A percentile compares a stretch with the other conserved stretches of the same genome.
Evolutionary conservation across 257 asterid species (phyloP).

Genomic region (Penstemon barbatus): DNA sequence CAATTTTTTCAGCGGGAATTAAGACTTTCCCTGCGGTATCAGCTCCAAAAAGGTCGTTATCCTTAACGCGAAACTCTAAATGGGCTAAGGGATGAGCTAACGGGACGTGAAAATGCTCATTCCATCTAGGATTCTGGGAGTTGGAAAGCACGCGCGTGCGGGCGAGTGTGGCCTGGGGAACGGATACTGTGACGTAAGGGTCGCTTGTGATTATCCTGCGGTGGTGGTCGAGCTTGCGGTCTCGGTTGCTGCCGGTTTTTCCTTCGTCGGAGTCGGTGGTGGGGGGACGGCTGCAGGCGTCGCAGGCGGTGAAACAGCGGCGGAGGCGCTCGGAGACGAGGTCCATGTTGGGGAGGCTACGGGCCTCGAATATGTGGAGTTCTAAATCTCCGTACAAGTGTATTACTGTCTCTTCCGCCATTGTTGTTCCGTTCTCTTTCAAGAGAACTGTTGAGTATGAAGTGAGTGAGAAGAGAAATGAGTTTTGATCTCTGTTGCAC

Average conservation of each 20-base stretch:
- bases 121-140: conserved; percentile 73
- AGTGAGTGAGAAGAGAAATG: no score
- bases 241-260: conserved; percentile 27
- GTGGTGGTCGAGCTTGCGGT: conserved; percentile 55
- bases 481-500: no score
- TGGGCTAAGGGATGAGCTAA: conserved; percentile 59
- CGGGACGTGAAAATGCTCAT: conserved; percentile 58
- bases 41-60: conserved; percentile 74
- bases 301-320: conserved; percentile 59
- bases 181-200: conserved; percentile 75
- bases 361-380: conserved; percentile 62
- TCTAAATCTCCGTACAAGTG: conserved; percentile 83
- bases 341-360: conserved; percentile 85
- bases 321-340: conserved; percentile 66
- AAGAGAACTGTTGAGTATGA: no score
- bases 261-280: conserved; percentile 25
- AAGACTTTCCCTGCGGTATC: conserved; percentile 60
- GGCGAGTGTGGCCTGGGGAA: conserved; percentile 73
- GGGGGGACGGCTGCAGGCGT: conserved; percentile 38
- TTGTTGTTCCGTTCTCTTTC: background rate
- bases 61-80: conserved; percentile 71
- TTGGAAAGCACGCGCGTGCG: conserved; percentile 82
- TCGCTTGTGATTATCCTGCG: conserved; percentile 76
- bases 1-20: conserved; percentile 50
- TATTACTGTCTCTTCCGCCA: conserved; percentile 41